Evolutionary conservation across 495 filamentous ascomycete genomes (phyloP).

Genomic region (Tetracladium setigerum): DNA sequence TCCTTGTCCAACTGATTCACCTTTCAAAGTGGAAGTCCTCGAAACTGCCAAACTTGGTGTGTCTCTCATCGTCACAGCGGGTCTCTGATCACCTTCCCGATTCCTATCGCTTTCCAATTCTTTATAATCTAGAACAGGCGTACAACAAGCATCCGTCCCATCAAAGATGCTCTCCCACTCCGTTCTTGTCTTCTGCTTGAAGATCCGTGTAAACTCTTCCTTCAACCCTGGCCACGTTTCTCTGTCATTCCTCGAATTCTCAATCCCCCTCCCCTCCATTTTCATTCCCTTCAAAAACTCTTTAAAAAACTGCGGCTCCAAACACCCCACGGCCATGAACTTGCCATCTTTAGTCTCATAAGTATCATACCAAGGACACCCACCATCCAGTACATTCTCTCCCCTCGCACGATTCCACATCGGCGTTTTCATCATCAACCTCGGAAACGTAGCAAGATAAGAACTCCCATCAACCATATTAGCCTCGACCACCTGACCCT

Average conservation of each 20-base stretch:
- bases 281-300: conserved; percentile 57
- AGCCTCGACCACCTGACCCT: conserved; percentile 82
- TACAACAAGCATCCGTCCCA: conserved; percentile 85
- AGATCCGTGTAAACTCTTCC: conserved; percentile 50
- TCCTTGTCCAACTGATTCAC: conserved; percentile 38
- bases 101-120: conserved; percentile 57
- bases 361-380: conserved; percentile 79
- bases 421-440: conserved; percentile 51
- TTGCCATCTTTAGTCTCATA: conserved; percentile 78
- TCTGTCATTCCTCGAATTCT: conserved; percentile 45
- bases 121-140: conserved; percentile 66
- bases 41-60: conserved; percentile 49
- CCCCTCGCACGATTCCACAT: conserved; percentile 59
- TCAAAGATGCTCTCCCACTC: conserved; percentile 88
- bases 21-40: conserved; percentile 9
- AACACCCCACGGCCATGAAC: conserved; percentile 83
- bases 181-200: conserved; percentile 62
- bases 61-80: conserved; percentile 57
- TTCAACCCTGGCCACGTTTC: conserved; percentile 58
- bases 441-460: conserved; percentile 68
- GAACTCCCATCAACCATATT: conserved; percentile 93
- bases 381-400: conserved; percentile 72
- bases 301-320: conserved; percentile 80
- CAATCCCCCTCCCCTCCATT: conserved; percentile 43
- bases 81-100: conserved; percentile 64